Conservation (phyloP, 768 basidiomycete species). For the Pholiota microspora region DNA sequence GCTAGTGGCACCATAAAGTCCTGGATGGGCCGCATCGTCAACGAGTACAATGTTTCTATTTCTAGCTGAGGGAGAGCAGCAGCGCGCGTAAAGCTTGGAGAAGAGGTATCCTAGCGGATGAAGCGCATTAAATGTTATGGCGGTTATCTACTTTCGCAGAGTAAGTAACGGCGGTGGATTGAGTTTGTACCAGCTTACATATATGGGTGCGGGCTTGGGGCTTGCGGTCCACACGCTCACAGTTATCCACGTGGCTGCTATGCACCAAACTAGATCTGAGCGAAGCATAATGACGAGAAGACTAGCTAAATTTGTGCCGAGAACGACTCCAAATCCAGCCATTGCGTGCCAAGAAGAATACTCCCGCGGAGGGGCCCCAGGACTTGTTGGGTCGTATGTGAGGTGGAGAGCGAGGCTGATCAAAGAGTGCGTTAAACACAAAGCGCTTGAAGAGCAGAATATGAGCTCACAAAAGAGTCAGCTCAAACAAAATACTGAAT, state of each 20-base stretch:
- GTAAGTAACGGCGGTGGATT: not conserved
- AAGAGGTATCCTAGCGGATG: slow-evolving; percentile 61
- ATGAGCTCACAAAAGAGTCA: slow-evolving; percentile 52
- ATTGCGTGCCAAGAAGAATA: slow-evolving; percentile 63
- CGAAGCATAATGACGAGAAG: slow-evolving; percentile 53
- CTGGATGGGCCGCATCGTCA: slow-evolving; percentile 22
- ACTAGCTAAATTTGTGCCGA: slow-evolving; percentile 60
- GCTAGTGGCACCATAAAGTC: slow-evolving; percentile 17
- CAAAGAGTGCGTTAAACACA: not conserved
- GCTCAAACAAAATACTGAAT: slow-evolving; percentile 54
- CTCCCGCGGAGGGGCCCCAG: slow-evolving; percentile 44
- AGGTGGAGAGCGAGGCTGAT: slow-evolving; percentile 68
- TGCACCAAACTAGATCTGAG: slow-evolving; percentile 72
- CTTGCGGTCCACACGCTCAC: slow-evolving; percentile 58
- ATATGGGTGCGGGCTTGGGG: slow-evolving; percentile 65
- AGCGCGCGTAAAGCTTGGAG: slow-evolving; percentile 37
- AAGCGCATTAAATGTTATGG: slow-evolving; percentile 60
- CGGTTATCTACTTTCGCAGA: slow-evolving; percentile 43
- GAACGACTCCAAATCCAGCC: slow-evolving; percentile 70
- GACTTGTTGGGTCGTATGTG: slow-evolving; percentile 42
- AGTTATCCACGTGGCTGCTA: slow-evolving; percentile 73
- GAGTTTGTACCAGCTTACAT: slow-evolving; percentile 37
- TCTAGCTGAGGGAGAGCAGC: slow-evolving; percentile 20
- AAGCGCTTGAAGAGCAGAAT: not conserved
- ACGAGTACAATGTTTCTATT: slow-evolving; percentile 15